phyloP scores from a whole-genome alignment of 2,329 filamentous ascomycete genomes.

The Ceratocystis variospora region DNA sequence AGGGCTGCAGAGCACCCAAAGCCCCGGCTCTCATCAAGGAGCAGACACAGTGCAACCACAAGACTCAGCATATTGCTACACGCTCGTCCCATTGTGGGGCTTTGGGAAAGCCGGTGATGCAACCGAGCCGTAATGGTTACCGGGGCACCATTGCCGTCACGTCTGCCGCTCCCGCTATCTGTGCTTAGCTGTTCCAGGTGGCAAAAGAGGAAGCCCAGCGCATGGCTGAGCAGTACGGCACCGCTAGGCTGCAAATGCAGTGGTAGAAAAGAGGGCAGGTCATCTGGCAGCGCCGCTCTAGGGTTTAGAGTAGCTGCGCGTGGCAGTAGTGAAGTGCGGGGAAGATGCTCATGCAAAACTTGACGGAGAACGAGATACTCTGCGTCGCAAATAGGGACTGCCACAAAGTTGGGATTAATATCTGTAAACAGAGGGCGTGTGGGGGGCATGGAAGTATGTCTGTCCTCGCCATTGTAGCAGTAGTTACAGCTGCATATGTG shows the following conservation, averaged over 20 bases:
- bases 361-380: constrained; percentile 10
- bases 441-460: background rate
- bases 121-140: constrained; percentile 4
- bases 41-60: constrained; percentile 22
- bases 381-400: constrained; percentile 5
- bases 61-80: constrained; percentile 18
- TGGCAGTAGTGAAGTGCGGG: background rate
- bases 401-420: constrained; percentile 8
- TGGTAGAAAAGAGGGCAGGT: background rate
- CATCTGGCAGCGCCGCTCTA: background rate
- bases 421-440: constrained; percentile 1
- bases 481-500: background rate
- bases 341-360: background rate
- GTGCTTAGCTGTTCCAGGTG: constrained; percentile 11
- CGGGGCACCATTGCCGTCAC: background rate
- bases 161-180: background rate
- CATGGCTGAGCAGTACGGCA: background rate
- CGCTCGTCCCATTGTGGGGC: background rate
- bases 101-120: constrained; percentile 13
- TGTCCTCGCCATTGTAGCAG: background rate
- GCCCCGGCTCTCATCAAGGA: constrained; percentile 23
- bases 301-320: background rate
- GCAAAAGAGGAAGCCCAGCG: background rate
- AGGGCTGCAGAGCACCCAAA: constrained; percentile 24
- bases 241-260: background rate